These are phyloP conservation scores for Podospora australis DNA, from an alignment of 495 filamentous ascomycete genomes.

Conservation along the genomic window DNA sequence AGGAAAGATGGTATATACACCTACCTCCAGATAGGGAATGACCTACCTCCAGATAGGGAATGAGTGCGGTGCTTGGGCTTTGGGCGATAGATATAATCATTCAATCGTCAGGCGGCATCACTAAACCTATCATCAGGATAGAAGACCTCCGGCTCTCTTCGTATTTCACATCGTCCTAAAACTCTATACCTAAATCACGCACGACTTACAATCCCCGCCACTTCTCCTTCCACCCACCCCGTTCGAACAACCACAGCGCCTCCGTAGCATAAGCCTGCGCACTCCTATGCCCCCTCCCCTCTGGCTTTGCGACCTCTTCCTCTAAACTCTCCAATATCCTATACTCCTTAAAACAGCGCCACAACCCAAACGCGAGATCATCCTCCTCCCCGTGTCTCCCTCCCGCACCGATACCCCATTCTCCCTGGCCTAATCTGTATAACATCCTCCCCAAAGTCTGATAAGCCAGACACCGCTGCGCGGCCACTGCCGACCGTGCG, in stretches of 20 bases:
- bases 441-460: slow-evolving; percentile 82
- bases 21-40: no score
- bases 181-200: not conserved
- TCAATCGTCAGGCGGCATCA: no score
- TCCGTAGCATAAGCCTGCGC: slow-evolving; percentile 79
- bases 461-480: slow-evolving; percentile 85
- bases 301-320: slow-evolving; percentile 52
- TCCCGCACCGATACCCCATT: slow-evolving; percentile 61
- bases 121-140: no score
- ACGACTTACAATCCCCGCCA: slow-evolving; percentile 21
- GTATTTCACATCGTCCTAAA: not conserved
- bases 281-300: slow-evolving; percentile 49
- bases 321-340: slow-evolving; percentile 66
- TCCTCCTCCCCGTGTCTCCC: slow-evolving; percentile 44
- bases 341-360: slow-evolving; percentile 71
- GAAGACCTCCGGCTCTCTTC: no score
- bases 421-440: slow-evolving; percentile 71
- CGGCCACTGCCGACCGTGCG: slow-evolving; percentile 71
- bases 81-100: no score
- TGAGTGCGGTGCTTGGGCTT: no score
- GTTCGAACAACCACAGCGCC: slow-evolving; percentile 86
- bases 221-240: slow-evolving; percentile 59
- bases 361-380: slow-evolving; percentile 54
- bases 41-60: no score
- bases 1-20: no score